Conservation (phyloP, 1,139 yeast genomes). For the Yamadazyma kanchanaburiensis region DNA sequence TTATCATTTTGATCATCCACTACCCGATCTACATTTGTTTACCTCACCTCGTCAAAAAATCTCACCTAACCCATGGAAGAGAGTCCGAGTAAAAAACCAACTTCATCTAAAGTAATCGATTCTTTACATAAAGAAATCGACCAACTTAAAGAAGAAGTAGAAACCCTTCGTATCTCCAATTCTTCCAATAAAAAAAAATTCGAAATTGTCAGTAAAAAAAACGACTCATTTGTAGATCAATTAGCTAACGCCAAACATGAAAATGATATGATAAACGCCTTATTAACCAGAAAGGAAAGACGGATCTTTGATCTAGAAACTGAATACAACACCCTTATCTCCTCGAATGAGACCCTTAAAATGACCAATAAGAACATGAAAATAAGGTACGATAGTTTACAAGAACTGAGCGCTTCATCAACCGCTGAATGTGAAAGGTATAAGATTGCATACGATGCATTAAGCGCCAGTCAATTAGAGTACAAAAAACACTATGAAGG, state of each 20-base stretch:
- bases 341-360: constrained; percentile 42
- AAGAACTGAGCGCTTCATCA: constrained; percentile 43
- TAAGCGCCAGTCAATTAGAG: constrained; percentile 53
- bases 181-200: constrained; percentile 48
- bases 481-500: constrained; percentile 51
- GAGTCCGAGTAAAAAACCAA: constrained; percentile 24
- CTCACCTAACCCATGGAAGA: constrained; percentile 10
- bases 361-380: constrained; percentile 49
- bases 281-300: constrained; percentile 62
- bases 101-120: constrained; percentile 55
- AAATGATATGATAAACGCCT: constrained; percentile 61
- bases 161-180: constrained; percentile 34
- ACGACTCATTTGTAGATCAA: constrained; percentile 62
- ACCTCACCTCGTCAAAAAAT: constrained; percentile 1
- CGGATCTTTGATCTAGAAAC: constrained; percentile 59
- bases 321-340: constrained; percentile 45
- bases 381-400: constrained; percentile 46
- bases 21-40: no score
- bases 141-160: constrained; percentile 50
- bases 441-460: constrained; percentile 60
- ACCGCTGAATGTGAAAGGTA: constrained; percentile 56
- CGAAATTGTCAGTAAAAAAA: constrained; percentile 44
- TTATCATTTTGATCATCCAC: not conserved
- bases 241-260: constrained; percentile 69
- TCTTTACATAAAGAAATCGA: constrained; percentile 52